These are phyloP conservation scores for Benincasa hispida DNA, from an alignment of 306 rosid species.

Conservation along the genomic window DNA sequence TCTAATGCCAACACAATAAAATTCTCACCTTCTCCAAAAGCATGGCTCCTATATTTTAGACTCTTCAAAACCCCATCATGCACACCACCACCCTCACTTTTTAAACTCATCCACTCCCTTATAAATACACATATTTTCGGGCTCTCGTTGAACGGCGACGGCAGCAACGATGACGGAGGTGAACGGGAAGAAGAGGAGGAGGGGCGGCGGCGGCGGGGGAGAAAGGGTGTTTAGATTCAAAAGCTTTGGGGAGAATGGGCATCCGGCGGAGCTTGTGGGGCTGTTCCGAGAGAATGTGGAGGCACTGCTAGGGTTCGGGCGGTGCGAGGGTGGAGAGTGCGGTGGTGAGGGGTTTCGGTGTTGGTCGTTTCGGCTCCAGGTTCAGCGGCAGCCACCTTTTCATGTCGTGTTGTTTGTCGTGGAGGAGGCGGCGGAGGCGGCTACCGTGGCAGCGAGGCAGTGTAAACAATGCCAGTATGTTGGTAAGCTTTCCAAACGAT, in stretches of 20 bases:
- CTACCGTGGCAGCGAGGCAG: constrained; percentile 24
- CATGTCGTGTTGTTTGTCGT: constrained; percentile 50
- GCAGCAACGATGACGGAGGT: neutral
- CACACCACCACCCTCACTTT: constrained; percentile 10
- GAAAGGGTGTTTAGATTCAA: constrained; percentile 69
- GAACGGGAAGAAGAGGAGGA: constrained; percentile 53
- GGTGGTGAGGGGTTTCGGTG: constrained; percentile 24
- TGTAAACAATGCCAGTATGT: constrained; percentile 78
- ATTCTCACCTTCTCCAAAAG: constrained; percentile 15
- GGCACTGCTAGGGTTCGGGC: constrained; percentile 55
- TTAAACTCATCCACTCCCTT: neutral
- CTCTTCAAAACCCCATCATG: constrained; percentile 35
- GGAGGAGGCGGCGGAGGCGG: constrained; percentile 47
- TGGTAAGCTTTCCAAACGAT: constrained; percentile 29
- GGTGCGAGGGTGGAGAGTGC: constrained; percentile 33
- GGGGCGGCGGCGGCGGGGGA: constrained; percentile 58
- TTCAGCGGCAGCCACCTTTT: constrained; percentile 61
- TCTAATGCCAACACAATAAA: constrained; percentile 7
- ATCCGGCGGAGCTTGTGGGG: constrained; percentile 45
- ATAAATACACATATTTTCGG: neutral
- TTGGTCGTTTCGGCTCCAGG: constrained; percentile 82
- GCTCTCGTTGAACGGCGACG: neutral
- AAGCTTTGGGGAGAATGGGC: constrained; percentile 64
- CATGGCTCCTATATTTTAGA: constrained; percentile 51
- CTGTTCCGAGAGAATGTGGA: constrained; percentile 57